Evolutionary conservation across 352 stramenopile genomes (phyloP).

Genomic region (Blastocystis sp.): DNA sequence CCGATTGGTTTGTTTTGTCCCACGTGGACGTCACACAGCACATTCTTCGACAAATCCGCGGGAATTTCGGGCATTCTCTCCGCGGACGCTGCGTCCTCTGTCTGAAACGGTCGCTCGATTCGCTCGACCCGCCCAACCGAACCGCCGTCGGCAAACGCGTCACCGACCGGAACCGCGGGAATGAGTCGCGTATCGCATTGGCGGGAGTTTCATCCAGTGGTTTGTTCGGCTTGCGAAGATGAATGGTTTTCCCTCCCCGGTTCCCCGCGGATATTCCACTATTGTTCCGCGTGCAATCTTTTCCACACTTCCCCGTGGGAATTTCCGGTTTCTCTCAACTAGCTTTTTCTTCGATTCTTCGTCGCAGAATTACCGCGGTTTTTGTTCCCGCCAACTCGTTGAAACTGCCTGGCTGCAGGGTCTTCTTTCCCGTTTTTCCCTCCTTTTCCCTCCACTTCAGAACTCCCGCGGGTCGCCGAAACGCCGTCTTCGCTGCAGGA

Average conservation of each 20-base stretch:
- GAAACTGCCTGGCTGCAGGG: neutral
- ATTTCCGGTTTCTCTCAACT: neutral
- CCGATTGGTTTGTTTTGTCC: neutral
- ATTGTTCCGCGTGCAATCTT: neutral
- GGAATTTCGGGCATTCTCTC: neutral
- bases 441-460: too few relatives aligned
- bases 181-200: neutral
- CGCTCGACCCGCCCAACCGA: neutral
- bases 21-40: neutral
- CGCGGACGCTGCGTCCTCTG: neutral
- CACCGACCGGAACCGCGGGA: neutral
- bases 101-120: neutral
- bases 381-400: neutral
- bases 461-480: too few relatives aligned
- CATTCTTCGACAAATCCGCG: neutral
- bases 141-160: neutral
- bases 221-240: neutral
- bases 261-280: neutral
- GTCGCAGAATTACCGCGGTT: neutral
- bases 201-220: neutral
- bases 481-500: too few relatives aligned
- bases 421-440: neutral
- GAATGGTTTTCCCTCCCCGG: neutral
- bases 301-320: neutral
- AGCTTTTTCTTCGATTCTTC: neutral